These are phyloP conservation scores for Colletotrichum sp. DNA, from an alignment of 2,329 filamentous ascomycete species.

Conservation along the genomic window DNA sequence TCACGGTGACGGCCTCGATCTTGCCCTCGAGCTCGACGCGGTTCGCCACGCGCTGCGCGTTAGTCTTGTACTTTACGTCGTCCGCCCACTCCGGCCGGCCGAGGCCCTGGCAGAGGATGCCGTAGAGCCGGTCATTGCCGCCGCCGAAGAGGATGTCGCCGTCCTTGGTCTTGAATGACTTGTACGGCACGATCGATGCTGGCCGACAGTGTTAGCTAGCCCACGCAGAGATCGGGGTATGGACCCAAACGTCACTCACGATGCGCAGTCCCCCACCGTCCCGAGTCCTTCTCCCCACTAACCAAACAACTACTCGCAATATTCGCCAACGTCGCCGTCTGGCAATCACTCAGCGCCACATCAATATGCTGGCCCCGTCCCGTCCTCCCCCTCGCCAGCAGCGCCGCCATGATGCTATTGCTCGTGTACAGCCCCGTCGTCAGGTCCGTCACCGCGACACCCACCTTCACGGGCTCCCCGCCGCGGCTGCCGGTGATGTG, in stretches of 20 bases:
- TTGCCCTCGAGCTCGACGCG: constrained; percentile 77
- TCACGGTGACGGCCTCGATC: constrained; percentile 77
- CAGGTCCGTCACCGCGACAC: constrained; percentile 94
- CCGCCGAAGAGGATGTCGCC: constrained; percentile 74
- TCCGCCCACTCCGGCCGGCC: constrained; percentile 64
- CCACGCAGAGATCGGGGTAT: no score
- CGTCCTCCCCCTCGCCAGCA: constrained; percentile 76
- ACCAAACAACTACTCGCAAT: constrained; percentile 92
- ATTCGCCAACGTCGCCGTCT: constrained; percentile 93
- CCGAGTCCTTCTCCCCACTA: constrained; percentile 84
- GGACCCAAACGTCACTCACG: constrained; percentile 56
- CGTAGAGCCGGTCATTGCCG: constrained; percentile 74
- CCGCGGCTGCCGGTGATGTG: constrained; percentile 93
- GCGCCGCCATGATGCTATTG: constrained; percentile 92
- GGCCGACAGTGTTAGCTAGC: no score
- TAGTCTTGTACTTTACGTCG: constrained; percentile 64
- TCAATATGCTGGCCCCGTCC: constrained; percentile 92
- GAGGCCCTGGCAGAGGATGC: constrained; percentile 65
- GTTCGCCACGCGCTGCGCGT: constrained; percentile 69
- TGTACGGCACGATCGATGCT: constrained; percentile 96
- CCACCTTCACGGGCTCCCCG: constrained; percentile 93
- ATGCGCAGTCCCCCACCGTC: constrained; percentile 95
- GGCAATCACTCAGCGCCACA: constrained; percentile 88
- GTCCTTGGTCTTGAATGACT: constrained; percentile 77
- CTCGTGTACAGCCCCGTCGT: constrained; percentile 95